A percentile compares a stretch with the other conserved stretches of the same genome.
Conservation (phyloP, 2,329 filamentous ascomycete species). For the Neofusicoccum umdonicola region DNA sequence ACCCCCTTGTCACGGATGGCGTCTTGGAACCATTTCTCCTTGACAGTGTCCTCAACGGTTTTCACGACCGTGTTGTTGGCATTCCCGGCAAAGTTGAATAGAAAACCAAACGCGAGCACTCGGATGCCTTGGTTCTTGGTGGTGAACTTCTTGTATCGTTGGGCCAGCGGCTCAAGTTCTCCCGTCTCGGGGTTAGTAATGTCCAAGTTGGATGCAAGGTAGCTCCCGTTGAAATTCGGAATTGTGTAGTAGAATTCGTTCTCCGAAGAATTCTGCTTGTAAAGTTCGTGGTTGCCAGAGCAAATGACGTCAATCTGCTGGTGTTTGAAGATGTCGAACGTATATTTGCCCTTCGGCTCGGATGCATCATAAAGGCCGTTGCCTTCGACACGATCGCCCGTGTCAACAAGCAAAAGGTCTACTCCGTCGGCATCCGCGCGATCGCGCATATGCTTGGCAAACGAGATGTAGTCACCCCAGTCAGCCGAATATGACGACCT, state of each 20-base stretch:
- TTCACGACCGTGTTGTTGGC: constrained; percentile 87
- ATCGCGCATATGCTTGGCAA: constrained; percentile 76
- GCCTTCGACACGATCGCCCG: constrained; percentile 88
- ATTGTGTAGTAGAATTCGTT: constrained; percentile 78
- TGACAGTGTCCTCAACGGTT: constrained; percentile 73
- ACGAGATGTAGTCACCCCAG: constrained; percentile 97
- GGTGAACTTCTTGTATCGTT: constrained; percentile 81
- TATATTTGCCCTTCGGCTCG: constrained; percentile 80
- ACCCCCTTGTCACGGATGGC: constrained; percentile 76
- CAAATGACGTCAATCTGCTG: constrained; percentile 82
- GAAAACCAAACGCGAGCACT: constrained; percentile 85
- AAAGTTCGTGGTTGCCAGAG: constrained; percentile 93
- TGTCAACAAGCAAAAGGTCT: constrained; percentile 92
- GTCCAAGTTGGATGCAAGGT: constrained; percentile 90
- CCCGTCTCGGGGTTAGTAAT: constrained; percentile 73
- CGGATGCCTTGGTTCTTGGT: constrained; percentile 85
- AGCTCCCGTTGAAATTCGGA: constrained; percentile 75
- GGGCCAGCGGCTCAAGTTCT: constrained; percentile 71
- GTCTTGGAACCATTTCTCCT: constrained; percentile 84
- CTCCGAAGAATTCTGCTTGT: constrained; percentile 73
- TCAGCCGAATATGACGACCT: constrained; percentile 90
- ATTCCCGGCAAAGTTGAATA: constrained; percentile 91
- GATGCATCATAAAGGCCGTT: constrained; percentile 94
- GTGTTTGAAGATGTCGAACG: constrained; percentile 80
- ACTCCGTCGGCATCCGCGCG: constrained; percentile 74